Conservation (phyloP, 1,284 basidiomycete genomes). For the Mixia osmundae region DNA sequence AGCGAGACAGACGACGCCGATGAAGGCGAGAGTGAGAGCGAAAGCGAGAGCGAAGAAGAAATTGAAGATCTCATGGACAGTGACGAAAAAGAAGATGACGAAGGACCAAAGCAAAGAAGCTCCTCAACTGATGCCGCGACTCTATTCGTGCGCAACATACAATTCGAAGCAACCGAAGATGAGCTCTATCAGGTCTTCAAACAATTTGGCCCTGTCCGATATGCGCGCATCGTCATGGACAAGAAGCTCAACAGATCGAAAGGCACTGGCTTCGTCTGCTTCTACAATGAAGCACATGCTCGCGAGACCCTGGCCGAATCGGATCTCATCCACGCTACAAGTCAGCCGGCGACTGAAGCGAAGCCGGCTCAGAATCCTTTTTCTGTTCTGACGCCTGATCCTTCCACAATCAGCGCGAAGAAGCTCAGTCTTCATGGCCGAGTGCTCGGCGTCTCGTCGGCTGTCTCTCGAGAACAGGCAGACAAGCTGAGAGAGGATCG, state of each 20-base stretch:
- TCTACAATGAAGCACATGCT: slow-evolving; percentile 83
- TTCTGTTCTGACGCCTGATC: slow-evolving; percentile 82
- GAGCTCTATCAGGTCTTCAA: slow-evolving; percentile 71
- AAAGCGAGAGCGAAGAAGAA: slow-evolving; percentile 23
- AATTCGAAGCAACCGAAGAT: slow-evolving; percentile 76
- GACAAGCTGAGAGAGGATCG: slow-evolving; percentile 62
- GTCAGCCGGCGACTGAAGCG: too few species aligned
- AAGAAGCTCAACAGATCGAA: slow-evolving; percentile 56
- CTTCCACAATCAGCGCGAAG: slow-evolving; percentile 59
- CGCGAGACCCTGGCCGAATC: slow-evolving; percentile 64
- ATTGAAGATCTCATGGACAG: slow-evolving; percentile 8
- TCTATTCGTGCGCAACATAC: slow-evolving; percentile 81
- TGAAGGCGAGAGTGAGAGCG: slow-evolving; percentile 17
- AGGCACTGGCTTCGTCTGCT: slow-evolving; percentile 91
- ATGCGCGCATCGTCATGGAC: slow-evolving; percentile 80
- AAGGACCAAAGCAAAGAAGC: slow-evolving; percentile 30
- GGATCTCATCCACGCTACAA: too few species aligned
- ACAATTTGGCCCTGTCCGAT: slow-evolving; percentile 72
- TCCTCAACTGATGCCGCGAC: slow-evolving; percentile 61
- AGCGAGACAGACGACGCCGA: slow-evolving; percentile 9
- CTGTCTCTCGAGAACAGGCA: slow-evolving; percentile 74
- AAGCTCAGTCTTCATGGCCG: slow-evolving; percentile 75
- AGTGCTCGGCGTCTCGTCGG: slow-evolving; percentile 68
- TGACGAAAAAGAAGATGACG: slow-evolving; percentile 24
- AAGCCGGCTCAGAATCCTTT: slow-evolving; percentile 25